Conservation (phyloP, 2,329 filamentous ascomycete species). For the Fusarium austroafricanum region DNA sequence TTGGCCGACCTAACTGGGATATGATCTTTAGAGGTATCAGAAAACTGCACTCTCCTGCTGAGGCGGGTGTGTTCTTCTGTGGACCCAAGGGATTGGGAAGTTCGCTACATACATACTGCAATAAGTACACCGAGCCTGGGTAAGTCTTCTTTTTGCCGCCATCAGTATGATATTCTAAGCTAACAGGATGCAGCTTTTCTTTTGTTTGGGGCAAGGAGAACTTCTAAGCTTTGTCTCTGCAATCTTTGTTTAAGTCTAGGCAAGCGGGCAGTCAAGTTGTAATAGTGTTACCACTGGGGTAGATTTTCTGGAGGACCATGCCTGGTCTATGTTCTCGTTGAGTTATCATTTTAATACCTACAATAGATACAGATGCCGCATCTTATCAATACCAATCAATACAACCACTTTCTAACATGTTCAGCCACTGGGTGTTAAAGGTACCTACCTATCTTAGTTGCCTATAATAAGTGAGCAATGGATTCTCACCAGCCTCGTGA, state of each 20-base stretch:
- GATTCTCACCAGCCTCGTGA: slow-evolving; percentile 6
- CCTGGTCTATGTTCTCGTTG: slow-evolving; percentile 19
- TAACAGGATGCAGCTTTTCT: slow-evolving; percentile 62
- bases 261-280: slow-evolving; percentile 21
- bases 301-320: slow-evolving; percentile 21
- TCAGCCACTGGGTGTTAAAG: not conserved
- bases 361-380: slow-evolving; percentile 26
- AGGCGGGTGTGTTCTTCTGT: slow-evolving; percentile 86
- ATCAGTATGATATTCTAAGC: slow-evolving; percentile 35
- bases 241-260: slow-evolving; percentile 2
- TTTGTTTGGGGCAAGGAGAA: slow-evolving; percentile 79
- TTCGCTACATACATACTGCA: slow-evolving; percentile 83
- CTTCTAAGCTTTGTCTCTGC: slow-evolving; percentile 47
- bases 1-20: slow-evolving; percentile 89
- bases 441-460: not conserved
- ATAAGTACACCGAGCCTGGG: slow-evolving; percentile 87
- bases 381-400: not conserved
- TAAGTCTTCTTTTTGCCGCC: slow-evolving; percentile 55
- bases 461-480: not conserved
- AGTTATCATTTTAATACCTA: slow-evolving; percentile 36
- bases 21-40: slow-evolving; percentile 88
- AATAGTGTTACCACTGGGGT: slow-evolving; percentile 21
- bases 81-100: slow-evolving; percentile 84
- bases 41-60: slow-evolving; percentile 78
- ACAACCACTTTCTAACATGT: slow-evolving; percentile 8